phyloP scores from a whole-genome alignment of 805 yeast species.

The Candida anglica region DNA sequence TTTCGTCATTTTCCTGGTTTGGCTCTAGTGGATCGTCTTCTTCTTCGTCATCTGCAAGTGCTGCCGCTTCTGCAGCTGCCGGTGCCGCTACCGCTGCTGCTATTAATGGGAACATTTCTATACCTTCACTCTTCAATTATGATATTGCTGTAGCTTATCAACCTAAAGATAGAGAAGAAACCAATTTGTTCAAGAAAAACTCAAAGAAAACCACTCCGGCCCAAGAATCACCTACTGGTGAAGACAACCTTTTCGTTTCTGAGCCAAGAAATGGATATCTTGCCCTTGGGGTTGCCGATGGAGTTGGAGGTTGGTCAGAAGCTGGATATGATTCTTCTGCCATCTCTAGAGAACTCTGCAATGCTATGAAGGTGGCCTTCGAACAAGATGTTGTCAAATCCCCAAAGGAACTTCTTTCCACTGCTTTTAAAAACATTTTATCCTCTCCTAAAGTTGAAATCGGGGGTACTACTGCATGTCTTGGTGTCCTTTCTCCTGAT shows the following conservation, averaged over 20 bases:
- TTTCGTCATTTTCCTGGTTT: conserved; percentile 17
- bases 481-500: conserved; percentile 62
- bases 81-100: conserved; percentile 9
- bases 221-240: conserved; percentile 58
- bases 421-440: conserved; percentile 54
- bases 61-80: conserved; percentile 16
- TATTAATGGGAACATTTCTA: conserved; percentile 10
- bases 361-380: conserved; percentile 43
- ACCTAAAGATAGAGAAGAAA: conserved; percentile 63
- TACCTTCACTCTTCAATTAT: conserved; percentile 33
- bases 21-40: conserved; percentile 8
- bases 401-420: conserved; percentile 48
- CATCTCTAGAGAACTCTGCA: conserved; percentile 75
- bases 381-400: conserved; percentile 12
- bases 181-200: conserved; percentile 36
- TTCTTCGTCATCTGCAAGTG: conserved; percentile 9
- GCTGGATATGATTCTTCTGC: conserved; percentile 88
- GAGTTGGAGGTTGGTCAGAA: conserved; percentile 97
- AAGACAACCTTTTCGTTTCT: conserved; percentile 65
- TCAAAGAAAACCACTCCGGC: conserved; percentile 35
- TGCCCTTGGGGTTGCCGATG: conserved; percentile 86
- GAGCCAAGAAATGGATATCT: conserved; percentile 35
- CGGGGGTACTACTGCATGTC: conserved; percentile 92
- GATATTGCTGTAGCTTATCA: conserved; percentile 67
- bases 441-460: conserved; percentile 63